Evolutionary conservation across 495 filamentous ascomycete genomes (phyloP).

Genomic region (Aspergillus homomorphus): DNA sequence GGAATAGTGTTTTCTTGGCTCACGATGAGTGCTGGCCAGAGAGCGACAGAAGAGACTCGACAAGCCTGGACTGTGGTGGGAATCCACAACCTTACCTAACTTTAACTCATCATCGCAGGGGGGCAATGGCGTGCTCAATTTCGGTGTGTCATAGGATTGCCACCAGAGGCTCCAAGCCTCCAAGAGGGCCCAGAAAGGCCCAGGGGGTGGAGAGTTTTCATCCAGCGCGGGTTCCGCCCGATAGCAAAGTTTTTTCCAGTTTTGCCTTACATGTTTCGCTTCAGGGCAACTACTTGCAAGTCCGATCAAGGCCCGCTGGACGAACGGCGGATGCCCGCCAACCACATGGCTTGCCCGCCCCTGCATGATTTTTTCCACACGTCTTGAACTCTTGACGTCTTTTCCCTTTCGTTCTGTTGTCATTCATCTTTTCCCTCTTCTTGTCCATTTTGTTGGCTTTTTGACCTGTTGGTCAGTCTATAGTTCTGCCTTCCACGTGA

Average conservation of each 20-base stretch:
- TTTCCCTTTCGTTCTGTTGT: background rate
- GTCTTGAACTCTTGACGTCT: background rate
- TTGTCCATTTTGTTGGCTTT: background rate
- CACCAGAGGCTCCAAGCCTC: background rate
- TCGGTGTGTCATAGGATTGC: slow-evolving; percentile 44
- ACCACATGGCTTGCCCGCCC: background rate
- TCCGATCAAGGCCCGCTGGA: background rate
- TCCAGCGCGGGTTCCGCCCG: slow-evolving; percentile 8
- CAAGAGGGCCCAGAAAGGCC: background rate
- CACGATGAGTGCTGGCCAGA: background rate
- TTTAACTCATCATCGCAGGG: slow-evolving; percentile 1
- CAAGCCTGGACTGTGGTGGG: background rate
- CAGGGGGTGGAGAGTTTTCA: slow-evolving; percentile 15
- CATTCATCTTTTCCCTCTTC: too few species aligned
- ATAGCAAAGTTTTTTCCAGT: background rate
- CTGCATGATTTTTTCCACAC: background rate
- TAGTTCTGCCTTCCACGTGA: background rate
- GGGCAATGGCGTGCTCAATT: slow-evolving; percentile 43
- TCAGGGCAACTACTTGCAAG: background rate
- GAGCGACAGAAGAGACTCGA: background rate
- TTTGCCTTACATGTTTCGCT: too few species aligned
- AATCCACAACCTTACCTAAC: slow-evolving; percentile 3
- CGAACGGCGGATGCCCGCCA: background rate
- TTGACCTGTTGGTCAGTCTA: background rate
- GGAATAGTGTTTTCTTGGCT: background rate